Percentiles rank a stretch among this genome's conserved stretches.
Conservation (phyloP, 2,329 filamentous ascomycete genomes). For the Diaporthe batatas region DNA sequence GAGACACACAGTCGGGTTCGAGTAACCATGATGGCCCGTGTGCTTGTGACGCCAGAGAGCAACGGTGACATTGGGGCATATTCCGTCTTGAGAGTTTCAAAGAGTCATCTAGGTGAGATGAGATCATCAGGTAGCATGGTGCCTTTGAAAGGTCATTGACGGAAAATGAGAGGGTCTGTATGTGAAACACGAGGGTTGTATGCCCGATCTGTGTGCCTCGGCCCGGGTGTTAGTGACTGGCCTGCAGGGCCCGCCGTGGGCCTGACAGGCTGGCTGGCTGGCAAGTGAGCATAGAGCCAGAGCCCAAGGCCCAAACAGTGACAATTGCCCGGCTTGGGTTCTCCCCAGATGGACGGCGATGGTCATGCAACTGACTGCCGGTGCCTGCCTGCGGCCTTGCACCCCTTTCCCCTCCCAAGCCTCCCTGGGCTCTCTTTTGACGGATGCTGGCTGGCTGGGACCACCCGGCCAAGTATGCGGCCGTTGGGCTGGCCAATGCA, state of each 20-base stretch:
- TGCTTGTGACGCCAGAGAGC: neutral
- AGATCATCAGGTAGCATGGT: constrained; percentile 19
- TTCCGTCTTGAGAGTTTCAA: constrained; percentile 21
- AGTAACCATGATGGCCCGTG: neutral
- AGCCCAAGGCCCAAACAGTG: constrained; percentile 14
- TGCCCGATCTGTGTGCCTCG: constrained; percentile 19
- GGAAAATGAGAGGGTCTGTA: constrained; percentile 34
- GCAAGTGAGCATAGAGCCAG: too few species aligned
- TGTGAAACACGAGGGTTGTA: constrained; percentile 35
- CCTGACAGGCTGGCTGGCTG: neutral
- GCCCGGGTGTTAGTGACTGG: neutral
- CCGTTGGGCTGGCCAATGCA: constrained; percentile 31
- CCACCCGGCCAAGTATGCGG: constrained; percentile 19
- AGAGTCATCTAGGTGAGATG: constrained; percentile 14
- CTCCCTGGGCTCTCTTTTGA: neutral
- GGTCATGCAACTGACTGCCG: neutral
- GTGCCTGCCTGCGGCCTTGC: constrained; percentile 9
- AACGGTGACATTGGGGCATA: constrained; percentile 11
- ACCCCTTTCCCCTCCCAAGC: neutral
- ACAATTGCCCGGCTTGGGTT: constrained; percentile 10
- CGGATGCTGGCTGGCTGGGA: neutral
- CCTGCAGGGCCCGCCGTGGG: constrained; percentile 14
- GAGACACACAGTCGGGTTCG: constrained; percentile 21
- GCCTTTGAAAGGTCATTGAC: constrained; percentile 26
- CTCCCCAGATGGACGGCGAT: neutral